Percentiles rank a stretch among this genome's conserved stretches.
Evolutionary conservation across 257 asterid species (phyloP).

Genomic region (Salvia splendens): DNA sequence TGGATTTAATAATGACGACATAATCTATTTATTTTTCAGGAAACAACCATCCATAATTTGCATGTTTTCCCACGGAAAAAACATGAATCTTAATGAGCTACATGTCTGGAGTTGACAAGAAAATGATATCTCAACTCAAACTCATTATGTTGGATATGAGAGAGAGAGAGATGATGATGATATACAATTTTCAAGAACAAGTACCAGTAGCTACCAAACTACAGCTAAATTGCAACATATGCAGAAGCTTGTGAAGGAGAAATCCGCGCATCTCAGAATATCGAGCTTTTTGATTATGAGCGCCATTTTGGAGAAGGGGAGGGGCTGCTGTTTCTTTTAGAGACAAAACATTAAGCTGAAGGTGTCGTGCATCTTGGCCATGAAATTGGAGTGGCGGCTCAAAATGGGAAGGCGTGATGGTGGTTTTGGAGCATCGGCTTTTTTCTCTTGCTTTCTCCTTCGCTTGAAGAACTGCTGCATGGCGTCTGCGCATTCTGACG

Average conservation of each 20-base stretch:
- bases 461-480: conserved; percentile 90
- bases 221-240: neutral
- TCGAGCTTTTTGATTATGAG: neutral
- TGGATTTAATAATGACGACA: neutral
- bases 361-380: conserved; percentile 66
- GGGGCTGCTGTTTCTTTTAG: conserved; percentile 23
- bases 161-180: conserved; percentile 2
- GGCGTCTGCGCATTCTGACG: conserved; percentile 81
- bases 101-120: neutral
- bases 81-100: neutral
- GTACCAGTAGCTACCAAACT: neutral
- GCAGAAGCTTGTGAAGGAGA: neutral
- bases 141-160: neutral
- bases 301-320: conserved; percentile 1
- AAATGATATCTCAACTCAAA: conserved; percentile 1
- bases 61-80: neutral
- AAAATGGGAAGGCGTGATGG: conserved; percentile 65
- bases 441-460: conserved; percentile 71
- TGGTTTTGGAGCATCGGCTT: conserved; percentile 44
- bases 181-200: conserved; percentile 12
- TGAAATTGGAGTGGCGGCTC: conserved; percentile 57
- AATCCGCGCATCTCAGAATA: neutral
- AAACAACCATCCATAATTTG: conserved; percentile 6
- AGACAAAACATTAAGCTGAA: conserved; percentile 69
- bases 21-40: neutral